Percentiles rank a stretch among this genome's conserved stretches.
phyloP scores from a whole-genome alignment of 73 alveolate genomes.

The Paramecium octaurelia region DNA sequence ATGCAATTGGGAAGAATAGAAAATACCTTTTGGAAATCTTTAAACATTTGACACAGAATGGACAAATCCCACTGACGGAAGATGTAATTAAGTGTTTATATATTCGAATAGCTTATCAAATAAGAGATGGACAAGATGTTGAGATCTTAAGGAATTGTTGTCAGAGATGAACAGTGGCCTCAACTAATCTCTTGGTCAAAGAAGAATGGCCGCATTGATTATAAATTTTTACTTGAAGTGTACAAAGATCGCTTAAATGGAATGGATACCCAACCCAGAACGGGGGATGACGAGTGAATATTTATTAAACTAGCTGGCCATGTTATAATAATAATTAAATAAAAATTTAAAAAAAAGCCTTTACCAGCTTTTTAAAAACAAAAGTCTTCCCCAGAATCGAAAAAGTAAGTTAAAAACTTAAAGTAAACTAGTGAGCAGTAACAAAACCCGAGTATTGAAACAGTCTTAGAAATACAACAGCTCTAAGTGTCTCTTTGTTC shows the following conservation, averaged over 20 bases:
- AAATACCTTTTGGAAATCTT: slow-evolving; percentile 71
- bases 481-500: slow-evolving; percentile 4
- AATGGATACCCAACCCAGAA: slow-evolving; percentile 58
- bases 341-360: slow-evolving; percentile 24
- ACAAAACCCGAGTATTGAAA: background rate
- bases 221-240: slow-evolving; percentile 75
- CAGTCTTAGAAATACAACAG: background rate
- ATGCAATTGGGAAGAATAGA: slow-evolving; percentile 76
- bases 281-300: background rate
- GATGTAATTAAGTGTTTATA: slow-evolving; percentile 47
- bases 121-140: slow-evolving; percentile 34
- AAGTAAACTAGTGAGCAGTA: slow-evolving; percentile 16
- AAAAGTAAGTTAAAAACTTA: background rate
- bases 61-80: slow-evolving; percentile 57
- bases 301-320: background rate
- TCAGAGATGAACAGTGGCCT: slow-evolving; percentile 70
- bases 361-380: slow-evolving; percentile 35
- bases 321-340: slow-evolving; percentile 13
- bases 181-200: slow-evolving; percentile 67
- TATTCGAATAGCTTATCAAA: background rate
- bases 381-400: background rate
- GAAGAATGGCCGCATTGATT: slow-evolving; percentile 71
- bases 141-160: slow-evolving; percentile 53
- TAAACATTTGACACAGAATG: slow-evolving; percentile 60
- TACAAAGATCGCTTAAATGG: slow-evolving; percentile 72